A percentile compares a stretch with the other conserved stretches of the same genome.
These are phyloP conservation scores for Alternaria dauci DNA, from an alignment of 2,329 filamentous ascomycete species.

Conservation along the genomic window DNA sequence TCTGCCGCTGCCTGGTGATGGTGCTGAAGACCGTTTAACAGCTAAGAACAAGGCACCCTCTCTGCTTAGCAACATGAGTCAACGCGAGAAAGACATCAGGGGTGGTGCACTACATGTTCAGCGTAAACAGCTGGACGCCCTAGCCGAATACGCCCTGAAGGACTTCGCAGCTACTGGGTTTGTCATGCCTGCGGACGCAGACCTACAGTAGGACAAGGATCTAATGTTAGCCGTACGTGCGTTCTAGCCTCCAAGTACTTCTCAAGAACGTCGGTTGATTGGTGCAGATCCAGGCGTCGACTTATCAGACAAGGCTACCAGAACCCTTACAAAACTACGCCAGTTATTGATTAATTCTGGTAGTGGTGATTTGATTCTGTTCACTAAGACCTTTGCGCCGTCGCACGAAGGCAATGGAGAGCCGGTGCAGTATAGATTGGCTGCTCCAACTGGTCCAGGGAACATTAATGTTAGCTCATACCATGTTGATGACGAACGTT, in stretches of 20 bases:
- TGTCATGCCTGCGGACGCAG: slow-evolving; percentile 57
- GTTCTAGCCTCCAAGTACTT: background rate
- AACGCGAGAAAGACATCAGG: slow-evolving; percentile 48
- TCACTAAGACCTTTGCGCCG: background rate
- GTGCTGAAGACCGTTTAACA: slow-evolving; percentile 13
- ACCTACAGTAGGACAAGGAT: slow-evolving; percentile 37
- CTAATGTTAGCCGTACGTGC: background rate
- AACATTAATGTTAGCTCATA: background rate
- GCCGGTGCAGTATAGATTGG: background rate
- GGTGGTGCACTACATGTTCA: slow-evolving; percentile 58
- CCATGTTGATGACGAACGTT: background rate
- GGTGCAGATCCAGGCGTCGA: background rate
- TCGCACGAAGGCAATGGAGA: background rate
- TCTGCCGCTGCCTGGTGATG: slow-evolving; percentile 14
- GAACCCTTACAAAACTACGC: background rate
- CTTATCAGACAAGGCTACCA: background rate
- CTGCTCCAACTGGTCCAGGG: background rate
- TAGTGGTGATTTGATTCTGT: background rate
- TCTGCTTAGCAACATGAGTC: slow-evolving; percentile 49
- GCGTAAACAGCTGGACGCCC: slow-evolving; percentile 57
- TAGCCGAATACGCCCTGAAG: slow-evolving; percentile 54
- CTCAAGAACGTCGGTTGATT: background rate
- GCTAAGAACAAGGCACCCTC: slow-evolving; percentile 39
- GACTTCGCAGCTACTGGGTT: slow-evolving; percentile 58
- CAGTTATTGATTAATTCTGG: background rate